Evolutionary conservation across 2,329 filamentous ascomycete species (phyloP), one percentile per base, ranked within the genome.

Genomic region (Macroventuria anomochaeta): DNA sequence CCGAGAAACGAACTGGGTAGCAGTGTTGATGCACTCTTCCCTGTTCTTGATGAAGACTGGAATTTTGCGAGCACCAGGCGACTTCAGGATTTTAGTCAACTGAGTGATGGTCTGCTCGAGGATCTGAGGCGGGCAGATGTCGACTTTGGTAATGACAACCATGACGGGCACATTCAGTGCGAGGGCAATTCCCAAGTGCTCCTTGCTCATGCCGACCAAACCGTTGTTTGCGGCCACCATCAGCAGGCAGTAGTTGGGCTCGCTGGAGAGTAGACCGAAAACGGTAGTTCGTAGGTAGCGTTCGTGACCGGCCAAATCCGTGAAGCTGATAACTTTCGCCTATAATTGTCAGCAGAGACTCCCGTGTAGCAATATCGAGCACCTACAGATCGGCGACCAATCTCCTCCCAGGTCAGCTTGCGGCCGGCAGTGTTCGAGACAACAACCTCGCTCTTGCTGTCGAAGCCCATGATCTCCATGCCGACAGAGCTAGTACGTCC

Each of bases 211-310:
- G 17, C 95, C 95, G 39, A 97, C 90, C 38, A 99, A 80, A 3
- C 95, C 95, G 70, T 99, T 97, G 68, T 99, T 99, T 15, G 95
- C 95, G 11, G 95, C 95, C 0, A 99, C 95, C 95, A 99, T 99
- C 40, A 99, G 85, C 23, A 99, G 78, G 72, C 95, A 97, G 79
- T 97, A 99, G 70, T 97, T 96, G 0, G 95, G 95, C 78, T 92
- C 96, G 76, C 91, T 96, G 49, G 91, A 96, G 20, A 99, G 79
- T 63, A 99, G 82, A 2, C 95, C 95, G 70, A 99, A 99, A 21
- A 99, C 93, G 0, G 95, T 99, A 1, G 95, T 99, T 28, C 95
- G 86, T 42, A 99, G 81, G 72, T 99, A 99, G 43, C 91, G 86
- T 79, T 97, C 95, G 77, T 99, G 95, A 25, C 95, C 95, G 5